phyloP scores from a whole-genome alignment of 75 land plant species.

The Selaginella tamariscina region DNA sequence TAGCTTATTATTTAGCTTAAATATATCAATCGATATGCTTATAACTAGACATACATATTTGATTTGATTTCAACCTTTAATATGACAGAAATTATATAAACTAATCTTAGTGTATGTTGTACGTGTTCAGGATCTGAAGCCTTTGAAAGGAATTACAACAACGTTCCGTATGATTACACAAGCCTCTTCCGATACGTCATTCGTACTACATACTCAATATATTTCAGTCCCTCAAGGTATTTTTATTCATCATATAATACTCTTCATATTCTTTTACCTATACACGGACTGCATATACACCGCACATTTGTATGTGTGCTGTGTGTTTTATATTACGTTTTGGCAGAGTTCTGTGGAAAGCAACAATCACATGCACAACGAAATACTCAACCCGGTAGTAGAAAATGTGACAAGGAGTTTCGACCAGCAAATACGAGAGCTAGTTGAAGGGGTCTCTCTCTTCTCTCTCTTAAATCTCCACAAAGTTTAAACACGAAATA shows the following conservation, averaged over 20 bases:
- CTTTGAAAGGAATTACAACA: no score
- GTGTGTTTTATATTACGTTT: background rate
- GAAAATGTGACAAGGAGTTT: slow-evolving; percentile 50
- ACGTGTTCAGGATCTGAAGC: slow-evolving; percentile 86
- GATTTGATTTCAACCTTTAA: no score
- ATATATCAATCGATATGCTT: no score
- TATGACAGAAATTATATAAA: no score
- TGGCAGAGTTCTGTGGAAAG: slow-evolving; percentile 54
- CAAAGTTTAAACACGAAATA: no score
- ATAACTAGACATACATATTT: no score
- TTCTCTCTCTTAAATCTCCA: no score
- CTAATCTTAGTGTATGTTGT: no score
- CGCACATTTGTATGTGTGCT: slow-evolving; percentile 1
- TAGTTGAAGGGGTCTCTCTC: slow-evolving; percentile 71
- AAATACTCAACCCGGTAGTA: slow-evolving; percentile 39
- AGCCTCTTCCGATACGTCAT: slow-evolving; percentile 75
- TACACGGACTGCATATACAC: background rate
- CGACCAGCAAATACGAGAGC: slow-evolving; percentile 55
- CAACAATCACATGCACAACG: slow-evolving; percentile 26
- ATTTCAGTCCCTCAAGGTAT: no score
- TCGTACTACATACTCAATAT: slow-evolving; percentile 72
- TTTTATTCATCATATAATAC: background rate
- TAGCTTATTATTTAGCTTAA: no score
- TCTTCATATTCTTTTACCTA: background rate
- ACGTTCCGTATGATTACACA: slow-evolving; percentile 88